Conservation (phyloP, 2,329 filamentous ascomycete species). For the Pseudogymnoascus sp. region DNA sequence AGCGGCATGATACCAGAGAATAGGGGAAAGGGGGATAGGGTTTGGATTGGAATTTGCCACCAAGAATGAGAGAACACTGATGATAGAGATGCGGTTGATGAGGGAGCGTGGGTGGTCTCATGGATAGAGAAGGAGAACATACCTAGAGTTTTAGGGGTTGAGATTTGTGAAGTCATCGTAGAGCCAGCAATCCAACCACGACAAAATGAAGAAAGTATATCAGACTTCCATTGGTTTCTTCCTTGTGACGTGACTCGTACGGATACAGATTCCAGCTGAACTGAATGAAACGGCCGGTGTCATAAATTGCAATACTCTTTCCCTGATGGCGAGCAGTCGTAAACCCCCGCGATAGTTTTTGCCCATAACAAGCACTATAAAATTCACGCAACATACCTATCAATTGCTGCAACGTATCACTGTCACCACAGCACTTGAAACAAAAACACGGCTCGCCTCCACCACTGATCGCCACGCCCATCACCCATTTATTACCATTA, state of each 20-base stretch:
- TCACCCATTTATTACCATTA: background rate
- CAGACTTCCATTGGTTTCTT: background rate
- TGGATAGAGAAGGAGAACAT: background rate
- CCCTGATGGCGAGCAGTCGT: background rate
- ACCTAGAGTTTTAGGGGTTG: background rate
- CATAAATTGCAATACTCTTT: background rate
- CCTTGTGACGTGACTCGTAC: background rate
- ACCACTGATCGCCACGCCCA: background rate
- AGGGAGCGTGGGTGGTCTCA: background rate
- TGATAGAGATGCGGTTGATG: background rate
- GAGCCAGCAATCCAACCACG: background rate
- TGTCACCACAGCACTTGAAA: background rate
- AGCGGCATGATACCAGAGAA: slow-evolving; percentile 6
- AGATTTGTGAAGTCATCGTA: background rate
- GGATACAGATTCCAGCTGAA: background rate
- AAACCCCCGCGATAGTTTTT: background rate
- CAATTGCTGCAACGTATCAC: background rate
- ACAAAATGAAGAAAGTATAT: background rate
- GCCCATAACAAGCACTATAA: background rate
- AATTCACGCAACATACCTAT: background rate
- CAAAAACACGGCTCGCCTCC: background rate
- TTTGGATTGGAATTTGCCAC: background rate
- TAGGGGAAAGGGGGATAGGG: background rate
- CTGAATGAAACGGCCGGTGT: background rate
- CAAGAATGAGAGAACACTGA: background rate